phyloP scores from a whole-genome alignment of 441 rosid genomes.

The Euphorbia celastroides region DNA sequence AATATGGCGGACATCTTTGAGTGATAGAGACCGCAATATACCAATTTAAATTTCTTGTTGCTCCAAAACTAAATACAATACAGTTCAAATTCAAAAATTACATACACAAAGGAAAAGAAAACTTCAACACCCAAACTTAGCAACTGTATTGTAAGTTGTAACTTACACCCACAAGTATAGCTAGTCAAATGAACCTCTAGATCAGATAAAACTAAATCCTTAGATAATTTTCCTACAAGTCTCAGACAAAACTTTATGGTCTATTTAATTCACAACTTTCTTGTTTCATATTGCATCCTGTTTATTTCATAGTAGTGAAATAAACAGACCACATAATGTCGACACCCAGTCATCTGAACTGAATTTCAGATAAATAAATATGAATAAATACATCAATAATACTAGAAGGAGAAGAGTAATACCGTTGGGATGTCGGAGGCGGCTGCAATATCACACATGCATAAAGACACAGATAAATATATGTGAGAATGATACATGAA shows the following conservation, averaged over 20 bases:
- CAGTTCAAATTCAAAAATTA: background rate
- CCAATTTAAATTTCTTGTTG: background rate
- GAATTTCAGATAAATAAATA: constrained; percentile 3
- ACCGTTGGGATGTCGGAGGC: constrained; percentile 98
- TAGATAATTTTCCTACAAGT: background rate
- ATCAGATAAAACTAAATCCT: background rate
- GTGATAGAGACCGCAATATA: background rate
- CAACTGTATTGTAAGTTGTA: background rate
- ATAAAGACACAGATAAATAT: constrained; percentile 19
- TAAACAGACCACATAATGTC: background rate
- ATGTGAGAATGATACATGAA: constrained; percentile 32
- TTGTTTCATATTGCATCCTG: background rate
- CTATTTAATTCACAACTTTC: too few species aligned
- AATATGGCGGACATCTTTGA: background rate
- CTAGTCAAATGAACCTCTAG: background rate
- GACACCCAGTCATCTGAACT: background rate
- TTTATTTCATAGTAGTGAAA: background rate
- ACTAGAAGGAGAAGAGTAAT: constrained; percentile 31
- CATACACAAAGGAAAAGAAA: background rate
- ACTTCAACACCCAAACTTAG: background rate
- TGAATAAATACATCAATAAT: constrained; percentile 9
- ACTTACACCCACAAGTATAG: background rate
- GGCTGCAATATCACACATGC: constrained; percentile 51
- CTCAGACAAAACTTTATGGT: too few species aligned
- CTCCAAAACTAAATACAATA: background rate